Conservation (phyloP, 106 monocot species). For the Dactylorhiza incarnata region DNA sequence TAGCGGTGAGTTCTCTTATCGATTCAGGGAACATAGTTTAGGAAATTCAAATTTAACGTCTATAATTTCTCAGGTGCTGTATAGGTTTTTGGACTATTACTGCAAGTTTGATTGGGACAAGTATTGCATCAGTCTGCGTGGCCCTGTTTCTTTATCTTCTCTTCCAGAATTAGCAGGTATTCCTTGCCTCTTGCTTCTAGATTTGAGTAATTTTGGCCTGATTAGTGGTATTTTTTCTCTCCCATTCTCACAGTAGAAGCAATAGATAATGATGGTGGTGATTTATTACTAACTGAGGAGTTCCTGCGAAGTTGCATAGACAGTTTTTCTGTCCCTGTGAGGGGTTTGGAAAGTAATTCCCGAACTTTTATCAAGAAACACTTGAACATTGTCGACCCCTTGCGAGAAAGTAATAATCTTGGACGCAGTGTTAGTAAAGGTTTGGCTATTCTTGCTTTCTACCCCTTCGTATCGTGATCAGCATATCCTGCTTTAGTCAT, state of each 20-base stretch:
- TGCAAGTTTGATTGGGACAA: constrained; percentile 93
- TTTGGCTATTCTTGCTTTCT: constrained; percentile 8
- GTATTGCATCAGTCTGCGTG: constrained; percentile 59
- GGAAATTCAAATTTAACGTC: neutral
- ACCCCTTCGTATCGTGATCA: neutral
- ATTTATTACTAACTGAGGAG: constrained; percentile 51
- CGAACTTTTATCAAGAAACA: constrained; percentile 49
- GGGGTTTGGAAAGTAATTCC: constrained; percentile 25
- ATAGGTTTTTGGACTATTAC: constrained; percentile 81
- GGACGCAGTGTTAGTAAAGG: constrained; percentile 93
- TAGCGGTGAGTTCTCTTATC: constrained; percentile 43
- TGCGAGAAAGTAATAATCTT: constrained; percentile 84
- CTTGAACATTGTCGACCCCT: constrained; percentile 88
- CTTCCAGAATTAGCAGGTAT: constrained; percentile 61
- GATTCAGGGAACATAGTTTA: neutral
- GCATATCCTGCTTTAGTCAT: neutral
- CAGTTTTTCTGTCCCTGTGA: constrained; percentile 26
- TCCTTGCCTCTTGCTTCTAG: neutral
- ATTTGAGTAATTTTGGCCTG: too few relatives aligned
- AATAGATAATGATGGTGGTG: constrained; percentile 40
- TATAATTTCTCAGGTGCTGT: constrained; percentile 61
- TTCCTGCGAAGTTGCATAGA: constrained; percentile 54
- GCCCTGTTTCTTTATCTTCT: constrained; percentile 59
- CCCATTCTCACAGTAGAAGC: constrained; percentile 38
- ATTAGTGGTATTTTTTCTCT: too few relatives aligned